phyloP scores from a whole-genome alignment of 257 asterid species.

The Scutellaria minor region DNA sequence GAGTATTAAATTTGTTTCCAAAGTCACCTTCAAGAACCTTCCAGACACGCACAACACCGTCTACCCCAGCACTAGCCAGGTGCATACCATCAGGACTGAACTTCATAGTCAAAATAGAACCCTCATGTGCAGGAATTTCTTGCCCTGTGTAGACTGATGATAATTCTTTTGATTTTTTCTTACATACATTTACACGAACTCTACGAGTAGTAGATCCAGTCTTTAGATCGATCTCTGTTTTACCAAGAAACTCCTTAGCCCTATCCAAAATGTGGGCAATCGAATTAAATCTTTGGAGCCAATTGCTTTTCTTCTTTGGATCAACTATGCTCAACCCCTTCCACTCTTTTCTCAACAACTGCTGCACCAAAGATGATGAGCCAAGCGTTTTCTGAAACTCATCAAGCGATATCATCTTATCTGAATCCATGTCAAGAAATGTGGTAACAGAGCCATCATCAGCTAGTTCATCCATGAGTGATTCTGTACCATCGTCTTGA shows the following conservation, averaged over 20 bases:
- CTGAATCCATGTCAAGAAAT: slow-evolving; percentile 62
- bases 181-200: slow-evolving; percentile 52
- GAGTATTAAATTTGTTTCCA: slow-evolving; percentile 42
- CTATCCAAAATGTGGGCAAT: slow-evolving; percentile 43
- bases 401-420: slow-evolving; percentile 56
- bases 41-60: slow-evolving; percentile 89
- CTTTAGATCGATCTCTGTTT: slow-evolving; percentile 36
- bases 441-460: slow-evolving; percentile 50
- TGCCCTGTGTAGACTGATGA: slow-evolving; percentile 75
- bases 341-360: slow-evolving; percentile 52
- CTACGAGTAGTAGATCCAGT: slow-evolving; percentile 37
- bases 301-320: slow-evolving; percentile 57
- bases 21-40: slow-evolving; percentile 70
- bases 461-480: slow-evolving; percentile 47
- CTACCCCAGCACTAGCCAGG: slow-evolving; percentile 92
- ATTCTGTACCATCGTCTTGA: slow-evolving; percentile 61
- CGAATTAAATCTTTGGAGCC: slow-evolving; percentile 59
- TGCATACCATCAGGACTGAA: slow-evolving; percentile 83
- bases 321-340: slow-evolving; percentile 37
- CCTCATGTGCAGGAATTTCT: slow-evolving; percentile 84
- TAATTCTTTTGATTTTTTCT: slow-evolving; percentile 65
- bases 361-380: slow-evolving; percentile 63
- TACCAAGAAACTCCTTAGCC: slow-evolving; percentile 48
- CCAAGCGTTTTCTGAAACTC: slow-evolving; percentile 68
- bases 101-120: slow-evolving; percentile 86